Evolutionary conservation across 1,139 yeast genomes (phyloP), one percentile per base, ranked within the genome.

Genomic region (Protomyces gravidus): DNA sequence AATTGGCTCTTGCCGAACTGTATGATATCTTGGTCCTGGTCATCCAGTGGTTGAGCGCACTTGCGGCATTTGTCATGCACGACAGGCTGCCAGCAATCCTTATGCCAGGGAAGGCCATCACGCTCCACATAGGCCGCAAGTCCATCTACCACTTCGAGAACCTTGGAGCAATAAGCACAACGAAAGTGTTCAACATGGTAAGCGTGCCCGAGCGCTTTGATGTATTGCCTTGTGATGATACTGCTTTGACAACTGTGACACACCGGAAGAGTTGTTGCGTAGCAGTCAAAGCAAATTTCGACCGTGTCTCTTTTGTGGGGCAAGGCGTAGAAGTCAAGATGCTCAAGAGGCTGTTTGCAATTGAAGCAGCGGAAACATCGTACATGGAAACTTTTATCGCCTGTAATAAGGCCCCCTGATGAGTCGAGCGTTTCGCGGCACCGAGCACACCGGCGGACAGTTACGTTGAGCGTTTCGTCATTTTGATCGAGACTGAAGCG

Each of bases 131-230:
- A 53, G 13, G 36, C 15, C 6, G 27, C 33, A 9, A 13, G 19
- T 11, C 15, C 36, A 13, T 25, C 46, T 11, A 25, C 46, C 11
- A n/a, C n/a, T 3, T 17, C 26, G 27, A 53, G 40, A 3, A 50
- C 33, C 17, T 26, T 32, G 13, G 58, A 53, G 61, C 75, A 72
- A 15, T 67, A 69, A 5, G 69, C 68, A 61, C 75, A 72, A 60
- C 70, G 70, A 55, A 72, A 72, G 47, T 72, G 75, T 28, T 68
- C 73, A 6, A 63, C 65, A 59, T 72, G 75, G 68, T 69, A 72
- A 28, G 69, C 65, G 49, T 64, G 63, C 7, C 68, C 72, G 33
- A 70, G 63, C 2, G 75, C 75, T 33, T 63, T 63, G 13, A 72
- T 66, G 17, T 69, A 71, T 32, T 68, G 64, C 2, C 65, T 66